phyloP scores from a whole-genome alignment of 2,329 filamentous ascomycete species.

The Talaromyces amestolkiae region DNA sequence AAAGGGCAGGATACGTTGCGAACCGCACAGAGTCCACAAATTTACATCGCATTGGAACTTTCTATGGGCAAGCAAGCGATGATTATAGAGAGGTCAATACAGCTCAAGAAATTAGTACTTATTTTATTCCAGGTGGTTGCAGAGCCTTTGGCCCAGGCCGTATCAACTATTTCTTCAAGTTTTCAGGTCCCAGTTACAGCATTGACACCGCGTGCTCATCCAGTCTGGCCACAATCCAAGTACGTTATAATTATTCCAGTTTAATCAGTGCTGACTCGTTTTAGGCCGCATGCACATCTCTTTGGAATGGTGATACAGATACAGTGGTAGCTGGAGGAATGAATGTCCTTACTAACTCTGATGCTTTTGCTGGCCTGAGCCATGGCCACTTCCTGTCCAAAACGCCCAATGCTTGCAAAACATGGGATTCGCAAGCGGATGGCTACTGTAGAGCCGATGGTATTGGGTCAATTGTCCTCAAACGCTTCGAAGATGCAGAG shows the following conservation, averaged over 20 bases:
- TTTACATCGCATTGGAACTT: conserved; percentile 65
- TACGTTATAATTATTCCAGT: background rate
- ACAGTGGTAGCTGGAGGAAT: conserved; percentile 73
- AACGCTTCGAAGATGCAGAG: conserved; percentile 74
- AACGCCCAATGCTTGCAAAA: conserved; percentile 68
- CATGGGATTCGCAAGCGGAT: conserved; percentile 76
- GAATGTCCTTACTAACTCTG: conserved; percentile 74
- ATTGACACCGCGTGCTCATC: conserved; percentile 77
- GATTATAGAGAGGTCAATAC: conserved; percentile 76
- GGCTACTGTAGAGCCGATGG: conserved; percentile 80
- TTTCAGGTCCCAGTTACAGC: conserved; percentile 68
- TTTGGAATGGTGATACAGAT: conserved; percentile 74
- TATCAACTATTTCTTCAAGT: conserved; percentile 75
- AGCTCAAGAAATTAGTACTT: conserved; percentile 67
- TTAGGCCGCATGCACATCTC: conserved; percentile 60
- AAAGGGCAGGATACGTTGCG: conserved; percentile 74
- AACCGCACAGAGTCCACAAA: conserved; percentile 68
- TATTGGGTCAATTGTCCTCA: conserved; percentile 71
- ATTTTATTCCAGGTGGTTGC: conserved; percentile 64
- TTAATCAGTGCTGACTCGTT: too few relatives aligned
- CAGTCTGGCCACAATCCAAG: conserved; percentile 62
- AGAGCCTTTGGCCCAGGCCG: conserved; percentile 59
- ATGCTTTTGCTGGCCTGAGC: conserved; percentile 73
- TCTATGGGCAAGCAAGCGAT: conserved; percentile 72
- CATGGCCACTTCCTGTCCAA: conserved; percentile 76